phyloP scores from a whole-genome alignment of 176 grass and related monocot species.

The Oryza nivara region DNA sequence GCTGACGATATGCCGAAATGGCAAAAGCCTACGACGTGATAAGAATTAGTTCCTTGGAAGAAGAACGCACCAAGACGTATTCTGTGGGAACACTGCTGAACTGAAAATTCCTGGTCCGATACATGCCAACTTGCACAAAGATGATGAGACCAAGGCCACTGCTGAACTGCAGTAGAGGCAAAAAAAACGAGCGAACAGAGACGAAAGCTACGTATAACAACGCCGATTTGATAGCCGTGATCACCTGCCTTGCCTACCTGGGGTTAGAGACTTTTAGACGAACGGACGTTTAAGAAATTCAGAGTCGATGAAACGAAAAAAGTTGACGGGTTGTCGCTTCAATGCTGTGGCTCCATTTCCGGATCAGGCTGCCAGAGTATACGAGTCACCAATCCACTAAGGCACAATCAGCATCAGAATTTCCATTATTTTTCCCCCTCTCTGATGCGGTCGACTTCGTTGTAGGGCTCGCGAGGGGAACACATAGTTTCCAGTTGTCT shows the following conservation, averaged over 20 bases:
- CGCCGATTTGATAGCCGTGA: not conserved
- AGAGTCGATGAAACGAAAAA: not conserved
- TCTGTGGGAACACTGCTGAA: not conserved
- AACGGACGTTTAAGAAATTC: not conserved
- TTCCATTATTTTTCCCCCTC: not conserved
- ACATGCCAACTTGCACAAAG: not conserved
- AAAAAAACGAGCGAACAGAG: not conserved
- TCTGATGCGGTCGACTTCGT: constrained; percentile 11
- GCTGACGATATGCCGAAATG: not conserved
- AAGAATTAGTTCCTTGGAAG: constrained; percentile 11
- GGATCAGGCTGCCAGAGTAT: constrained; percentile 33
- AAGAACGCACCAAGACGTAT: not conserved
- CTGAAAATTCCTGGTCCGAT: not conserved
- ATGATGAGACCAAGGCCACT: not conserved
- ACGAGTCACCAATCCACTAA: constrained; percentile 50
- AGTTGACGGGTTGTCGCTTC: not conserved
- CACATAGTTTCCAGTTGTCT: constrained; percentile 22
- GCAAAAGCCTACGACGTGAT: not conserved
- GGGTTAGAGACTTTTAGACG: not conserved
- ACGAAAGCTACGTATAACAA: constrained; percentile 21
- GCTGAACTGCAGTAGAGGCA: not conserved
- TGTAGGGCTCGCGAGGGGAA: not conserved
- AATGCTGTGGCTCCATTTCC: constrained; percentile 4
- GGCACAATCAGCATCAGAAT: constrained; percentile 25
- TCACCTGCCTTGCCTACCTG: constrained; percentile 29